phyloP scores from a whole-genome alignment of 2,329 filamentous ascomycete genomes.

The Ceratocystis huliohia region DNA sequence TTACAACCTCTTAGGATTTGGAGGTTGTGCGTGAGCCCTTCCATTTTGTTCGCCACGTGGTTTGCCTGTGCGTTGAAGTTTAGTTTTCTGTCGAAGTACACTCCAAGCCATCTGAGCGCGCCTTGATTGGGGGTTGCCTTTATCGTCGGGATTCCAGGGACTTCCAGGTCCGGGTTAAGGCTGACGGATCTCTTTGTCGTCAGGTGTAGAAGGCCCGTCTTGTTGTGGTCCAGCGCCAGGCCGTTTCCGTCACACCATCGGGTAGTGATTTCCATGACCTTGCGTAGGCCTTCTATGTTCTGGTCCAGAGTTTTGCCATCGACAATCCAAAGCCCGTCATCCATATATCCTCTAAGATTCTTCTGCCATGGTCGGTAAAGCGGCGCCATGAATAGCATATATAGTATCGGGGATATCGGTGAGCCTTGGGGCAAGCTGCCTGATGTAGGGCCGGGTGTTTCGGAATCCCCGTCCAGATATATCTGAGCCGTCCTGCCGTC shows the following conservation, averaged over 20 bases:
- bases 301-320: neutral
- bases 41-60: neutral
- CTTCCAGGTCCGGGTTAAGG: neutral
- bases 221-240: neutral
- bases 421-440: neutral
- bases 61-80: neutral
- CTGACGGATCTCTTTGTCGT: neutral
- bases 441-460: neutral
- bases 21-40: no score
- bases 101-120: no score
- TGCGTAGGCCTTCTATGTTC: neutral
- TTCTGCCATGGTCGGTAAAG: neutral
- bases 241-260: neutral
- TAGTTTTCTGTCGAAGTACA: neutral
- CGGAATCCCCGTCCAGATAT: neutral
- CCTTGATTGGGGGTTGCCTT: neutral
- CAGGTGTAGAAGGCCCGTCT: neutral
- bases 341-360: neutral
- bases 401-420: neutral
- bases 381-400: neutral
- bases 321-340: neutral
- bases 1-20: neutral
- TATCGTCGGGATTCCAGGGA: neutral
- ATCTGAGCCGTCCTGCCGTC: slow-evolving; percentile 18
- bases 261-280: neutral